Evolutionary conservation across 345 rosid genomes (phyloP), one percentile per base, ranked within the genome.

Genomic region (Cardamine chenopodiifolia): DNA sequence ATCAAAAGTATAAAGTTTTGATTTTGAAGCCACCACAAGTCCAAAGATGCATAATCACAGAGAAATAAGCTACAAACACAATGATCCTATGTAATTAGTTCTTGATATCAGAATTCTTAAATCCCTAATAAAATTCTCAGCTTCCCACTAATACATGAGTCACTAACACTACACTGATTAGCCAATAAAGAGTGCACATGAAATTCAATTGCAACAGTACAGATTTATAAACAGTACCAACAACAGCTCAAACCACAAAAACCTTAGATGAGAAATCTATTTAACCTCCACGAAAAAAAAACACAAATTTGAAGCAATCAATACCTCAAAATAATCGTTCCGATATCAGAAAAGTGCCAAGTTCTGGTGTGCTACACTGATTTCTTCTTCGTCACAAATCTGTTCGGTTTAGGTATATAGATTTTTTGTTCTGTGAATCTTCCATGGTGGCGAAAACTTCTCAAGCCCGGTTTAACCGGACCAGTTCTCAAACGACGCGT

Each of bases 31-130:
- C 0, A 58, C 35, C 45, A 66, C 34, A 48, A 19, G 35, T 67
- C 56, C 15, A 49, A 59, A 67, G 22, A 3, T 50, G 32, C 20
- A 74, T 45, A 58, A 65, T 25, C 18, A 74, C 50, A 65, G 59
- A 73, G 28, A 9, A 66, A 55, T 2, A 20, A 32, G 4, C 18
- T 3, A 40, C 3, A 28, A 19, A 17, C 18, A 5, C 14, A 5
- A 11, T 7, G 19, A 26, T 55, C 40, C 15, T 42, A 7, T 48
- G 68, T 17, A 2, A 37, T 23, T 13, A n/a, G 23, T 28, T 72
- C 1, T 39, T n/a, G 18, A 6, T 4, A 18, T 12, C n/a, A 35
- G 22, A 65, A 64, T 45, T 8, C 29, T 55, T 28, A 55, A 64
- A 65, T 5, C 29, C 50, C 13, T 39, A 26, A 47, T 35, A 42